A percentile compares a stretch with the other conserved stretches of the same genome.
These are phyloP conservation scores for Omphalotus guepiniiformis DNA, from an alignment of 768 basidiomycete genomes.

Conservation along the genomic window DNA sequence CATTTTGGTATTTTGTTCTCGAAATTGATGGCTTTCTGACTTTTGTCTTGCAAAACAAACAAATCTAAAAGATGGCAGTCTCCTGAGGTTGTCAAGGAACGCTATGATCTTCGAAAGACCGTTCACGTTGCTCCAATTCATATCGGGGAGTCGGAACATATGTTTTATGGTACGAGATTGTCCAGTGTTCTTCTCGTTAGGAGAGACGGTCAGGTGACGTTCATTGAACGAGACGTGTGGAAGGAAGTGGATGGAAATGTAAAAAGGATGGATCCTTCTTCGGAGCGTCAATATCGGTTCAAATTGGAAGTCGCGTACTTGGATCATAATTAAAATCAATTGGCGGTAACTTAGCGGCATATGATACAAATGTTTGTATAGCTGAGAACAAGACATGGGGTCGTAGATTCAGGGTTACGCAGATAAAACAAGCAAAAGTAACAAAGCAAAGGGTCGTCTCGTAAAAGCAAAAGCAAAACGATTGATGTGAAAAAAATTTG, in stretches of 20 bases:
- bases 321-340: too few species aligned
- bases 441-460: background rate
- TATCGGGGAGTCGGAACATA: slow-evolving; percentile 12
- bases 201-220: slow-evolving; percentile 50
- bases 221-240: slow-evolving; percentile 75
- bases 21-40: too few species aligned
- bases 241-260: slow-evolving; percentile 36
- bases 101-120: slow-evolving; percentile 56
- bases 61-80: slow-evolving; percentile 40
- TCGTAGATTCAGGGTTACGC: too few species aligned
- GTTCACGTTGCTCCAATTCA: slow-evolving; percentile 56
- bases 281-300: slow-evolving; percentile 53
- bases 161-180: slow-evolving; percentile 64
- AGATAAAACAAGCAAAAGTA: background rate
- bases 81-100: slow-evolving; percentile 40
- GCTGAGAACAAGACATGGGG: too few species aligned
- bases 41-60: slow-evolving; percentile 11
- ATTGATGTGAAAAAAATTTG: background rate
- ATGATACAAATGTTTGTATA: too few species aligned
- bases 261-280: slow-evolving; percentile 32
- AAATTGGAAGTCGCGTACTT: slow-evolving; percentile 18
- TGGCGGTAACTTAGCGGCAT: too few species aligned
- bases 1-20: slow-evolving; percentile 10
- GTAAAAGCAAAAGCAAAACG: background rate
- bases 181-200: slow-evolving; percentile 67